phyloP scores from a whole-genome alignment of 805 yeast genomes.

The Candida hispaniensis region DNA sequence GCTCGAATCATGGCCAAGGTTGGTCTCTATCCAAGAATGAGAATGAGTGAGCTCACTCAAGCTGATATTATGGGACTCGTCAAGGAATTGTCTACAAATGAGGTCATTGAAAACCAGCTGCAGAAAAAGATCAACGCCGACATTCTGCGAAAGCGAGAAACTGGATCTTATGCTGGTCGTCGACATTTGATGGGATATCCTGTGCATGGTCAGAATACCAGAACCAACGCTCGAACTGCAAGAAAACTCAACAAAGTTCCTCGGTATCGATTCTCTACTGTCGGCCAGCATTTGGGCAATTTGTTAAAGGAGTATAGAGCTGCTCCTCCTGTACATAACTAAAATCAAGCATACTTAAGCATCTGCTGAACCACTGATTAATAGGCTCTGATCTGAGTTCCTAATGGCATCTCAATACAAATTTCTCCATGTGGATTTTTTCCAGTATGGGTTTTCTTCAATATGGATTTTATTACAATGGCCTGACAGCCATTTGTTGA shows the following conservation, averaged over 20 bases:
- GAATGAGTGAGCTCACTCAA: constrained; percentile 86
- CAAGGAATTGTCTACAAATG: constrained; percentile 63
- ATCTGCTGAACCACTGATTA: too few relatives aligned
- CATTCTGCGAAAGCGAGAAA: constrained; percentile 64
- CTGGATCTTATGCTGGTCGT: constrained; percentile 78
- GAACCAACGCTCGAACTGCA: constrained; percentile 86
- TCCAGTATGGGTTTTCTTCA: too few relatives aligned
- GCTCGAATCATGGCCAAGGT: constrained; percentile 70
- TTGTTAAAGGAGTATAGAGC: constrained; percentile 7
- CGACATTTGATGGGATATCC: constrained; percentile 79
- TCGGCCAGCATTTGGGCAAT: constrained; percentile 7
- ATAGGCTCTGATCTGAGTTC: too few relatives aligned
- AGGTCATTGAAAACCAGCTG: constrained; percentile 75
- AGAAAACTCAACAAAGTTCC: constrained; percentile 56
- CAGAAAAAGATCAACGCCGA: constrained; percentile 50
- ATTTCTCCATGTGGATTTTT: too few relatives aligned
- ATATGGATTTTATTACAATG: too few relatives aligned
- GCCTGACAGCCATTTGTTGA: too few relatives aligned
- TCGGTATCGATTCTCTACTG: constrained; percentile 1
- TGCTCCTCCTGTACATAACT: constrained; percentile 6
- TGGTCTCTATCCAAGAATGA: constrained; percentile 86
- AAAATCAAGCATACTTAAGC: too few relatives aligned
- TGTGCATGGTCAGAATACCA: constrained; percentile 83
- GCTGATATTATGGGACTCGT: constrained; percentile 77
- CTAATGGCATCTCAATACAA: too few relatives aligned